These are phyloP conservation scores for Sugiyamaella paludigena DNA, from an alignment of 1,139 yeast genomes.

Conservation along the genomic window DNA sequence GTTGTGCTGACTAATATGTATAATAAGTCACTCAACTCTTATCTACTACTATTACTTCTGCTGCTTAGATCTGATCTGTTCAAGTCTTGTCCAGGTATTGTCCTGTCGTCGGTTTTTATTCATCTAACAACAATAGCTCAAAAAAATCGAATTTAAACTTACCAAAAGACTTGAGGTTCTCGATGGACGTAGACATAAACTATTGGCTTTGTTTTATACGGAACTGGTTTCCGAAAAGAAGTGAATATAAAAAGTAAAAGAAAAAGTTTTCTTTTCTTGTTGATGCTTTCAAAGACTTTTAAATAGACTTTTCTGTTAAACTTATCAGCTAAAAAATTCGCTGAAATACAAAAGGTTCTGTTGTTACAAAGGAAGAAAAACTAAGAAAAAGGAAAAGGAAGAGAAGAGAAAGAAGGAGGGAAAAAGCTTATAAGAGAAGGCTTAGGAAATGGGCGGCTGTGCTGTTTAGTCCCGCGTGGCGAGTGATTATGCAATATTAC, in stretches of 20 bases:
- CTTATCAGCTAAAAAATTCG: not conserved
- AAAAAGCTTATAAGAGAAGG: not conserved
- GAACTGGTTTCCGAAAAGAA: constrained; percentile 5
- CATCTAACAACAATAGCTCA: no score
- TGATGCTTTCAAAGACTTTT: not conserved
- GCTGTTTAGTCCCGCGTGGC: no score
- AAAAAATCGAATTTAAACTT: no score
- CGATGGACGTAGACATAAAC: constrained; percentile 68
- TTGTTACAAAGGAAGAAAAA: not conserved
- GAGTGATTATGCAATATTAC: no score
- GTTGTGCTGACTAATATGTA: constrained; percentile 35
- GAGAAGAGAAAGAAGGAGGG: not conserved
- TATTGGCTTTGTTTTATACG: constrained; percentile 17
- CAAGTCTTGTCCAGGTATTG: no score
- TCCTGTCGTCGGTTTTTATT: no score
- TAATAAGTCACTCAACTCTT: no score
- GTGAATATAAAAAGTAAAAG: not conserved
- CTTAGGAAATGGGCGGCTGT: not conserved
- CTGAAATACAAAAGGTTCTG: not conserved
- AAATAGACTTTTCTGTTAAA: not conserved
- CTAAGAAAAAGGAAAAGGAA: not conserved
- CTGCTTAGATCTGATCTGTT: no score
- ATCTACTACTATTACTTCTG: no score
- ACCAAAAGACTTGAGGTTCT: constrained; percentile 86
- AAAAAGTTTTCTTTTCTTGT: not conserved